Evolutionary conservation across 495 filamentous ascomycete genomes (phyloP).

Genomic region (Neurospora pannonica): DNA sequence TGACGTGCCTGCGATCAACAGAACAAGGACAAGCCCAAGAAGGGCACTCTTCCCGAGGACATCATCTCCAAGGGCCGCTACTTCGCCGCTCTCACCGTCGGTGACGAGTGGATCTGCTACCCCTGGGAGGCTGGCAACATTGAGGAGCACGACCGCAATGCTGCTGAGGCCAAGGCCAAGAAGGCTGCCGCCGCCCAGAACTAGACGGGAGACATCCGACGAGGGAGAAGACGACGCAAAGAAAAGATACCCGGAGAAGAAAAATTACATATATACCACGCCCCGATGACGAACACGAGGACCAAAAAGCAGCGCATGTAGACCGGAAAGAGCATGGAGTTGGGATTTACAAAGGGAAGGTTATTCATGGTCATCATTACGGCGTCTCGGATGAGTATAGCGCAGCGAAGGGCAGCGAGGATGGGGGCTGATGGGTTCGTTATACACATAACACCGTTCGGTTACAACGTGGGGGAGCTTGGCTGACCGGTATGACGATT

Average conservation of each 20-base stretch:
- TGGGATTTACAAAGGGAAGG: neutral
- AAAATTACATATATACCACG: neutral
- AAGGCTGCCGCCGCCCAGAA: neutral
- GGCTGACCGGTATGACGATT: neutral
- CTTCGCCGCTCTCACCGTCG: conserved; percentile 75
- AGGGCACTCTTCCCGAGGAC: conserved; percentile 71
- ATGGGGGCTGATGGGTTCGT: neutral
- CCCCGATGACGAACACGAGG: neutral
- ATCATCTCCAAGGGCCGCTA: conserved; percentile 72
- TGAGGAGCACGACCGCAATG: conserved; percentile 77
- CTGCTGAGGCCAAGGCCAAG: conserved; percentile 37
- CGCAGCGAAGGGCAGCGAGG: neutral
- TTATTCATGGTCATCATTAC: neutral
- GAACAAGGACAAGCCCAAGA: conserved; percentile 96
- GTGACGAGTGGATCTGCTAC: conserved; percentile 96
- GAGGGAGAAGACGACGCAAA: neutral
- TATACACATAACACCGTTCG: neutral
- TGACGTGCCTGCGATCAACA: conserved; percentile 24
- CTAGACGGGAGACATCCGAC: neutral
- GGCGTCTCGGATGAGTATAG: neutral
- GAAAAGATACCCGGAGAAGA: neutral
- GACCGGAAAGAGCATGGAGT: neutral
- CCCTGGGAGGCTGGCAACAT: conserved; percentile 99
- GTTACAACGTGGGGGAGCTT: neutral
- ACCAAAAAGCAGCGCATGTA: neutral